A percentile compares a stretch with the other conserved stretches of the same genome.
Conservation (phyloP, 163 green algal species). For the Smithsoniella earleae region DNA sequence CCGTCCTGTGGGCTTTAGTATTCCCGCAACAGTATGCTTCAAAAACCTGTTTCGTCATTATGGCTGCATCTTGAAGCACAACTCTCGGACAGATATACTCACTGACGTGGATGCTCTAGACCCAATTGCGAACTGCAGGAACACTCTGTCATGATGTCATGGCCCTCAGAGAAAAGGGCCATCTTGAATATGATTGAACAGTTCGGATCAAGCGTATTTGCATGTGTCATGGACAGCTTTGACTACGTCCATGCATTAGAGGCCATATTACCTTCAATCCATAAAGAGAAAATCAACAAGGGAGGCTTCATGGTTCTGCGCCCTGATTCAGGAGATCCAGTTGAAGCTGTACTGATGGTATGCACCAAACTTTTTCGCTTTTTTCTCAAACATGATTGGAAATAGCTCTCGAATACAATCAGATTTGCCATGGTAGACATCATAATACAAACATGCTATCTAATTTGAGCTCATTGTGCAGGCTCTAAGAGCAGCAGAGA, state of each 20-base stretch:
- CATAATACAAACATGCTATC: no score
- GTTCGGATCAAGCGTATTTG: conserved; percentile 70
- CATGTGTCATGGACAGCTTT: conserved; percentile 76
- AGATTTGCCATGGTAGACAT: no score
- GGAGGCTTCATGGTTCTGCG: conserved; percentile 78
- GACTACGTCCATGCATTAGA: conserved; percentile 52
- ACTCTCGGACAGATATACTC: no score
- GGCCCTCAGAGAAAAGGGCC: conserved; percentile 61
- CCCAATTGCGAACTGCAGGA: no score
- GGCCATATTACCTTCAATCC: not conserved
- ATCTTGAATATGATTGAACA: conserved; percentile 81
- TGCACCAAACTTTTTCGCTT: not conserved
- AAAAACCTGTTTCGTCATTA: no score
- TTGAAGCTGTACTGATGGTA: conserved; percentile 67
- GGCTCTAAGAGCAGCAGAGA: conserved; percentile 48
- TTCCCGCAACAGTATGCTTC: conserved; percentile 70
- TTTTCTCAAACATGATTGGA: conserved; percentile 17
- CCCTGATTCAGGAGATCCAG: conserved; percentile 75
- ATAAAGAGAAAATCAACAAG: conserved; percentile 37
- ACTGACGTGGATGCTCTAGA: no score
- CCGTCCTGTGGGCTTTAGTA: conserved; percentile 60
- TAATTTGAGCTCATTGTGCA: no score
- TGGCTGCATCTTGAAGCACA: no score
- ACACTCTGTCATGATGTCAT: conserved; percentile 86
- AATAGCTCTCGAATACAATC: no score